Percentiles rank a stretch among this genome's conserved stretches.
These are phyloP conservation scores for Ehretia macrophylla DNA, from an alignment of 257 asterid species.

Conservation along the genomic window DNA sequence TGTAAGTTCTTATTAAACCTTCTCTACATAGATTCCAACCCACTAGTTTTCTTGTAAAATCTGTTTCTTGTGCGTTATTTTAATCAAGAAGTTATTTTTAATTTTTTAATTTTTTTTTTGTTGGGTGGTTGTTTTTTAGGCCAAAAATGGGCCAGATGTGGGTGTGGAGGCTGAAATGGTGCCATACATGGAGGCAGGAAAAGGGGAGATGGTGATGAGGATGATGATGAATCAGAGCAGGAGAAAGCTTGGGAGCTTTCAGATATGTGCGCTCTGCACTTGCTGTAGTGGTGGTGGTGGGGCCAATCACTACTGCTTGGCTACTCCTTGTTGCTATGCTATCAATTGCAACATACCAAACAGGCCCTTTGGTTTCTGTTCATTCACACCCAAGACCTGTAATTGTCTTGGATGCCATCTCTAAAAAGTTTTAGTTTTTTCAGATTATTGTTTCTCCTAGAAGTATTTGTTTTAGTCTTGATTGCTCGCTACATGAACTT, in stretches of 20 bases:
- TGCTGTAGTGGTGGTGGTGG: conserved; percentile 50
- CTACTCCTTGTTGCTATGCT: conserved; percentile 84
- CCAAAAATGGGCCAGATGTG: conserved; percentile 15
- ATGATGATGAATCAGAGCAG: conserved; percentile 52
- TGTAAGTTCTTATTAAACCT: conserved; percentile 36
- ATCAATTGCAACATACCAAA: conserved; percentile 87
- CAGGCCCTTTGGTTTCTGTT: conserved; percentile 85
- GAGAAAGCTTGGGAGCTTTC: conserved; percentile 68
- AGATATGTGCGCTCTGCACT: conserved; percentile 74
- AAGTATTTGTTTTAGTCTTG: no score
- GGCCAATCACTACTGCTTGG: conserved; percentile 43
- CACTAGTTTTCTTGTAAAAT: no score
- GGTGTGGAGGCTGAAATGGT: conserved; percentile 36
- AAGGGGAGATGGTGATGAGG: conserved; percentile 43
- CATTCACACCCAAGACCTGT: conserved; percentile 82
- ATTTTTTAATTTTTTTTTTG: no score
- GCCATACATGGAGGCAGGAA: conserved; percentile 38
- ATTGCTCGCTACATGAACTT: no score
- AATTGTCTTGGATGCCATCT: conserved; percentile 76
- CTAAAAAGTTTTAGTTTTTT: conserved; percentile 5
- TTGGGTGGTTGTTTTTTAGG: conserved; percentile 7
- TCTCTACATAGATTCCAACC: no score
- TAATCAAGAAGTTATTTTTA: no score
- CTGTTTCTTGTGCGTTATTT: no score
- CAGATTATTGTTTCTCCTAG: neutral